Evolutionary conservation across 169 alveolate genomes (phyloP).

Genomic region (Cryptosporidium ryanae): DNA sequence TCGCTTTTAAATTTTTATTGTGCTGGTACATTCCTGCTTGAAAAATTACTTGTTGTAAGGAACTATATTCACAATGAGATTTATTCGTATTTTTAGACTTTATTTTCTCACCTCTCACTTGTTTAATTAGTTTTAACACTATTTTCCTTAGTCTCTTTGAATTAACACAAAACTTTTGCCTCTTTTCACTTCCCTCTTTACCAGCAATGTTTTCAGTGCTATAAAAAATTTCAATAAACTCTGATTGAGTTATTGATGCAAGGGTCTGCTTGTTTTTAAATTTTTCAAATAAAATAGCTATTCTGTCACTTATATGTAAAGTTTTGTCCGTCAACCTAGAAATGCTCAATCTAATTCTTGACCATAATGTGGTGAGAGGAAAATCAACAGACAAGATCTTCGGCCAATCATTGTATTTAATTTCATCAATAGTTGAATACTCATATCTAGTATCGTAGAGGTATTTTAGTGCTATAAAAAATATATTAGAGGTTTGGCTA

Average conservation of each 20-base stretch:
- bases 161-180: slow-evolving; percentile 10
- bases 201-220: background rate
- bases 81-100: background rate
- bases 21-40: background rate
- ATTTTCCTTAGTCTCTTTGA: slow-evolving; percentile 34
- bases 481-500: slow-evolving; percentile 9
- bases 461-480: slow-evolving; percentile 48
- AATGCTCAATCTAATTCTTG: slow-evolving; percentile 60
- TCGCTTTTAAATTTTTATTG: slow-evolving; percentile 4
- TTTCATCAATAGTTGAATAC: slow-evolving; percentile 51
- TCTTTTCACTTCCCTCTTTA: background rate
- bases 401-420: slow-evolving; percentile 63
- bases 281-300: slow-evolving; percentile 21
- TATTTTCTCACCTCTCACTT: slow-evolving; percentile 1
- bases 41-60: slow-evolving; percentile 37
- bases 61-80: slow-evolving; percentile 15
- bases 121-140: slow-evolving; percentile 16
- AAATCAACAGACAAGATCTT: slow-evolving; percentile 23
- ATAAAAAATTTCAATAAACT: background rate
- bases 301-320: slow-evolving; percentile 46
- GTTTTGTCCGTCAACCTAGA: slow-evolving; percentile 32
- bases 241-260: background rate
- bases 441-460: slow-evolving; percentile 45
- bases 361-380: slow-evolving; percentile 70
- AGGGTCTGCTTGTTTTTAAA: background rate